A percentile compares a stretch with the other conserved stretches of the same genome.
phyloP scores from a whole-genome alignment of 768 basidiomycete species.

The Hirschioporus abietinus region DNA sequence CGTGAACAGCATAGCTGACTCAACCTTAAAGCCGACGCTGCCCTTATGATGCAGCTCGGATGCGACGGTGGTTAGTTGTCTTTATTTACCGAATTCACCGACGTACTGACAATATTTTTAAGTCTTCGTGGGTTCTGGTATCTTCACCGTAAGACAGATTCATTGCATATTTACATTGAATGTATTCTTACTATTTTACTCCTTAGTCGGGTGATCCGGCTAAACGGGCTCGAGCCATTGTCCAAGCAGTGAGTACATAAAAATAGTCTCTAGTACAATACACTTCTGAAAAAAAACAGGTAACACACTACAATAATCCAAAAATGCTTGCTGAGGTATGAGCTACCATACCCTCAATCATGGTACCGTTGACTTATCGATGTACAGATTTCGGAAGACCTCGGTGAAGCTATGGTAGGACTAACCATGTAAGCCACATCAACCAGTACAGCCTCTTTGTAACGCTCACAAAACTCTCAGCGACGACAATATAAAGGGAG shows the following conservation, averaged over 20 bases:
- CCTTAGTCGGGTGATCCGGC: constrained; percentile 87
- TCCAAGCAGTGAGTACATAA: constrained; percentile 69
- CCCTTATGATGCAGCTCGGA: constrained; percentile 98
- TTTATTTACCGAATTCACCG: constrained; percentile 5
- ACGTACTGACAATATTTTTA: constrained; percentile 9
- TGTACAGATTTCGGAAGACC: constrained; percentile 65
- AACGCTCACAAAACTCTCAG: constrained; percentile 28
- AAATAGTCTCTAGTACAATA: too few relatives aligned
- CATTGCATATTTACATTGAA: constrained; percentile 5
- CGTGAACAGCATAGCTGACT: neutral
- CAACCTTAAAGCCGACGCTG: constrained; percentile 70
- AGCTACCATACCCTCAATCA: constrained; percentile 6
- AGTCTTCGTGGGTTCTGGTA: constrained; percentile 98
- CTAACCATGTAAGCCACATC: constrained; percentile 68
- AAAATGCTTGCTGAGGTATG: constrained; percentile 82
- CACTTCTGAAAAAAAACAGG: too few relatives aligned
- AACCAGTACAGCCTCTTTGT: neutral
- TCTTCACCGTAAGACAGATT: constrained; percentile 73
- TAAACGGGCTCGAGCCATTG: constrained; percentile 91
- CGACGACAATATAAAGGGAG: constrained; percentile 63
- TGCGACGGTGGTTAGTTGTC: constrained; percentile 80
- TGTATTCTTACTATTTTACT: constrained; percentile 9
- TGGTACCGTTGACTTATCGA: constrained; percentile 11
- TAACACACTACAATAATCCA: constrained; percentile 94
- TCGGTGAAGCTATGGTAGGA: constrained; percentile 93